A percentile compares a stretch with the other conserved stretches of the same genome.
Conservation (phyloP, 176 grass and related monocot genomes). For the Ensete glaucum region DNA sequence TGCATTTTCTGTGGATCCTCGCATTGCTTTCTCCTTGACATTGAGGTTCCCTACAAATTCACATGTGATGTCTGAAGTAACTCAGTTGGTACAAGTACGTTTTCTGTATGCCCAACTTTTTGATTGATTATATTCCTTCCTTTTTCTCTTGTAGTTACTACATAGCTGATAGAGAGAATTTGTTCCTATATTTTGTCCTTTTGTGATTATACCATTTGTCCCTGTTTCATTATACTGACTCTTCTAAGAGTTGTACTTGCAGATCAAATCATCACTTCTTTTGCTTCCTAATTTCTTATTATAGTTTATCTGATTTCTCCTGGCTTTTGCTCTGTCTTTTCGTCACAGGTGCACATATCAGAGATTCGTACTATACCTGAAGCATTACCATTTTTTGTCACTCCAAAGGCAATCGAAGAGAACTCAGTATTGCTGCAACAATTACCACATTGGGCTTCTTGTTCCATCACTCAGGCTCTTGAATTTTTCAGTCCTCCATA, state of each 20-base stretch:
- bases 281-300: neutral
- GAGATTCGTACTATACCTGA: conserved; percentile 88
- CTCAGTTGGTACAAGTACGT: conserved; percentile 88
- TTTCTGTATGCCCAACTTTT: conserved; percentile 15
- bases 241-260: neutral
- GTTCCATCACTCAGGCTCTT: conserved; percentile 90
- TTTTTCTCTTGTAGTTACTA: neutral
- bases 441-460: conserved; percentile 91
- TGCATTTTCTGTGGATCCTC: conserved; percentile 91
- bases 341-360: conserved; percentile 57
- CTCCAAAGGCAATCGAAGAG: conserved; percentile 92
- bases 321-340: conserved; percentile 1
- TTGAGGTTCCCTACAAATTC: conserved; percentile 82
- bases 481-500: conserved; percentile 95
- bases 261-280: neutral
- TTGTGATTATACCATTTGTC: neutral
- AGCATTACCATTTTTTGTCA: conserved; percentile 97
- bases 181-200: neutral
- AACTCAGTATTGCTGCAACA: conserved; percentile 87
- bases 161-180: neutral
- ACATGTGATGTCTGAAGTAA: conserved; percentile 56
- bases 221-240: neutral
- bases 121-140: neutral
- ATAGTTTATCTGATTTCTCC: neutral
- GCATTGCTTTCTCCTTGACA: conserved; percentile 58